Evolutionary conservation across 148 eudicot species (phyloP).

Genomic region (Talinum fruticosum): DNA sequence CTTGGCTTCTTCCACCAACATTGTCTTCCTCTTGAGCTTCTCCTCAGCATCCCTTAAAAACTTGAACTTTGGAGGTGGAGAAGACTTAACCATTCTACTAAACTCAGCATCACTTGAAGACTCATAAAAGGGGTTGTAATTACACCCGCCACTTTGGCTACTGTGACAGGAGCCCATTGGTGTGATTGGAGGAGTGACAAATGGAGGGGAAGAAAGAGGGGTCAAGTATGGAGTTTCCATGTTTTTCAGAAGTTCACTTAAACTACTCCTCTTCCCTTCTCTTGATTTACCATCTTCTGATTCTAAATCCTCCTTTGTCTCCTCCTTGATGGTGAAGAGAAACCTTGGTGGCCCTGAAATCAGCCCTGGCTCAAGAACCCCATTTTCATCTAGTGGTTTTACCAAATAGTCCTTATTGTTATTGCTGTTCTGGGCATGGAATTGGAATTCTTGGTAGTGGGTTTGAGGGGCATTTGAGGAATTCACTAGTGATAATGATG

Average conservation of each 20-base stretch:
- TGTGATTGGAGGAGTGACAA: slow-evolving; percentile 57
- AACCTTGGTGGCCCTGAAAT: slow-evolving; percentile 57
- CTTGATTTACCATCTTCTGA: slow-evolving; percentile 48
- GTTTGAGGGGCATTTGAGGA: slow-evolving; percentile 25
- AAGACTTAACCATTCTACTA: slow-evolving; percentile 40
- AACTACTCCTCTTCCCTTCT: slow-evolving; percentile 40
- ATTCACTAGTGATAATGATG: slow-evolving; percentile 18
- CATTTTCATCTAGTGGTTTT: slow-evolving; percentile 35
- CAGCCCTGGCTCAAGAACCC: slow-evolving; percentile 29
- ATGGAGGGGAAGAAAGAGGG: slow-evolving; percentile 63
- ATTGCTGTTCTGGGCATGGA: slow-evolving; percentile 6
- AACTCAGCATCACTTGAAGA: slow-evolving; percentile 61
- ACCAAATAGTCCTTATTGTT: slow-evolving; percentile 28
- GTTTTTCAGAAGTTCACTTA: slow-evolving; percentile 42
- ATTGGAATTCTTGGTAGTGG: slow-evolving; percentile 33
- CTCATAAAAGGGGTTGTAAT: slow-evolving; percentile 42
- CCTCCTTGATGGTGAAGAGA: slow-evolving; percentile 73
- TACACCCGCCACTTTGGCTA: slow-evolving; percentile 14
- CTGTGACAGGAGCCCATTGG: slow-evolving; percentile 30
- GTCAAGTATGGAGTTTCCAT: slow-evolving; percentile 51
- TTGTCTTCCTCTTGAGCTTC: slow-evolving; percentile 42
- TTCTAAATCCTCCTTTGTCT: slow-evolving; percentile 73
- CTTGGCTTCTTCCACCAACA: slow-evolving; percentile 19
- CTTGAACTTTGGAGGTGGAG: slow-evolving; percentile 74
- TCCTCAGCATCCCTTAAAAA: slow-evolving; percentile 79